Evolutionary conservation across 805 yeast genomes (phyloP).

Genomic region (Metschnikowia santaceciliae): DNA sequence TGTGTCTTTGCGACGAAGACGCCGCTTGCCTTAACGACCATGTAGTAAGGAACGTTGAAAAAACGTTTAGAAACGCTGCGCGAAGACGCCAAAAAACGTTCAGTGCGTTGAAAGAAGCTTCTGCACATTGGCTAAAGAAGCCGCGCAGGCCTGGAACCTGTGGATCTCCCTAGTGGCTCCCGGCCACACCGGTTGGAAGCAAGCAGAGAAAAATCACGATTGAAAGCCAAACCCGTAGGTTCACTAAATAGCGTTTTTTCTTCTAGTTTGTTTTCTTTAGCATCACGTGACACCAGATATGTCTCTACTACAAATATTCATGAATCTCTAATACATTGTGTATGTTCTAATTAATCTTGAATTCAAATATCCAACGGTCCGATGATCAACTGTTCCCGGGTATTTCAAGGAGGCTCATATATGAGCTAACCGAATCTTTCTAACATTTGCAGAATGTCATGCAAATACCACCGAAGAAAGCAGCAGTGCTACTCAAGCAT

Average conservation of each 20-base stretch:
- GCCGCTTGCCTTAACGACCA: not conserved
- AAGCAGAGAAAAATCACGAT: not conserved
- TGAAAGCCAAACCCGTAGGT: not conserved
- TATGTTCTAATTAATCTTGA: not conserved
- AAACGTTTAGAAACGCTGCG: not conserved
- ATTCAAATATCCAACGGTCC: not conserved
- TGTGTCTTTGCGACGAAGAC: not conserved
- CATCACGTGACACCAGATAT: not conserved
- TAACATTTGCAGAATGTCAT: constrained; percentile 32
- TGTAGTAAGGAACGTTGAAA: not conserved
- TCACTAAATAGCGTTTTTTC: not conserved
- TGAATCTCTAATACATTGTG: not conserved
- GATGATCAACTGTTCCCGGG: not conserved
- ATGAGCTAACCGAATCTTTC: not conserved
- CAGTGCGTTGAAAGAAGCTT: constrained; percentile 4
- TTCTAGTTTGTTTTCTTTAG: too few species aligned
- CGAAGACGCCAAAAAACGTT: not conserved
- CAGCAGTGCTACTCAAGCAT: constrained; percentile 32
- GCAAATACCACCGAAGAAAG: constrained; percentile 34
- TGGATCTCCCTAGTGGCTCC: not conserved
- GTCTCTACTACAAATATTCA: not conserved
- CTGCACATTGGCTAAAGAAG: constrained; percentile 2
- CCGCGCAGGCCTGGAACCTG: not conserved
- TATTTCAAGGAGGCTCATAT: not conserved
- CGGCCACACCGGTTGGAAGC: too few species aligned